These are phyloP conservation scores for Thymus mandschuricus DNA, from an alignment of 257 asterid genomes.

Conservation along the genomic window DNA sequence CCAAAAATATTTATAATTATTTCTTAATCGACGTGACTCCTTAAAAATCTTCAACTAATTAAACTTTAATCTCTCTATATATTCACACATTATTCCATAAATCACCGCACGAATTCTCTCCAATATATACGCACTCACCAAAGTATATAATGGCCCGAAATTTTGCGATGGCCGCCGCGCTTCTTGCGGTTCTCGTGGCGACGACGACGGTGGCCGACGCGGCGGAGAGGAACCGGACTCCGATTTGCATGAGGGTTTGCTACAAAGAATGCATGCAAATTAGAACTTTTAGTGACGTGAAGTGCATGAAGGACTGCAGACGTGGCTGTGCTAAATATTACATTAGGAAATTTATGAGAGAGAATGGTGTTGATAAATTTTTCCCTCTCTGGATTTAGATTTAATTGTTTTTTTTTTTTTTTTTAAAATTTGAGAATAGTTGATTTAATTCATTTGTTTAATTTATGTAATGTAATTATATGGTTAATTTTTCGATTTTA, in stretches of 20 bases:
- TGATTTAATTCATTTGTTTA: no score
- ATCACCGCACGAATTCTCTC: no score
- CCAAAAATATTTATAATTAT: neutral
- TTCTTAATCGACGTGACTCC: neutral
- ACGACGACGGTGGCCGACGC: slow-evolving; percentile 8
- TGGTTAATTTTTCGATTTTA: no score
- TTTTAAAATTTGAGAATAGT: no score
- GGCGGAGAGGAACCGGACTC: slow-evolving; percentile 20
- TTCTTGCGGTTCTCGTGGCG: neutral
- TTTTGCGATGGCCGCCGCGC: neutral
- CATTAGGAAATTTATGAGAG: slow-evolving; percentile 9
- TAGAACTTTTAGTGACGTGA: slow-evolving; percentile 34
- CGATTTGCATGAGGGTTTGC: slow-evolving; percentile 45
- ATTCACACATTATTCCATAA: no score
- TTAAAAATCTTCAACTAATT: neutral
- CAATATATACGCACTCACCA: neutral
- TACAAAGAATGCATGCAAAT: slow-evolving; percentile 39
- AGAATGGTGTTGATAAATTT: slow-evolving; percentile 19
- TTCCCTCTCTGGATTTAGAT: slow-evolving; percentile 39
- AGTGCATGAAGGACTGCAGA: slow-evolving; percentile 42
- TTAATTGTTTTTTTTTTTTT: no score
- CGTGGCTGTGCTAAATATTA: slow-evolving; percentile 34
- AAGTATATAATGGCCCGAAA: slow-evolving; percentile 6
- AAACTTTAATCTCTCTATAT: no score
- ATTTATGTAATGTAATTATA: no score